phyloP scores from a whole-genome alignment of 202 grass and related monocot species.

The Hordeum pubiflorum region DNA sequence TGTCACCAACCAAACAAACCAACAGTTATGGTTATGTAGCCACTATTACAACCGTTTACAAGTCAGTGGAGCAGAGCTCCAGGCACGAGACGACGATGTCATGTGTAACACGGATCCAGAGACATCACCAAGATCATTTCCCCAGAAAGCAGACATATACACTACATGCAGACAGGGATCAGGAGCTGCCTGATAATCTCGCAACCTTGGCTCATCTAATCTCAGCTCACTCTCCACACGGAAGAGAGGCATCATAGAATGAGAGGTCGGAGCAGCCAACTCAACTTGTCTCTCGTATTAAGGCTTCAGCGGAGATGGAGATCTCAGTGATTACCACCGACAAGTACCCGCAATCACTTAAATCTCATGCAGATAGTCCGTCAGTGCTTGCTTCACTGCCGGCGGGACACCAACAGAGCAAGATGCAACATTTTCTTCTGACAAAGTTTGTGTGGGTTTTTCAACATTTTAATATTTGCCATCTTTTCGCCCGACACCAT shows the following conservation, averaged over 20 bases:
- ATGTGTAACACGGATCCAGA: not conserved
- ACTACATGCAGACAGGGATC: not conserved
- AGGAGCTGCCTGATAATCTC: not conserved
- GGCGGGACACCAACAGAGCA: constrained; percentile 47
- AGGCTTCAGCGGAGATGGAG: not conserved
- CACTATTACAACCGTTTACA: not conserved
- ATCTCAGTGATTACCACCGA: not conserved
- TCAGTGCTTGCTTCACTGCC: not conserved
- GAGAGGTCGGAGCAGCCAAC: not conserved
- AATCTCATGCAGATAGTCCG: not conserved
- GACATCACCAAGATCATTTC: too few species aligned
- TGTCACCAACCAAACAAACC: not conserved
- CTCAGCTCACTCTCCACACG: not conserved
- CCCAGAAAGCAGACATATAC: too few species aligned
- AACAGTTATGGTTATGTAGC: not conserved
- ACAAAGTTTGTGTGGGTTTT: constrained; percentile 65
- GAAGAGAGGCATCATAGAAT: not conserved
- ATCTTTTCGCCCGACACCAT: constrained; percentile 39
- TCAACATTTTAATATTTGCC: constrained; percentile 49
- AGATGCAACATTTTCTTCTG: constrained; percentile 51
- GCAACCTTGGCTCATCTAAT: too few species aligned
- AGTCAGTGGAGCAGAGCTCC: not conserved
- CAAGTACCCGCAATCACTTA: not conserved
- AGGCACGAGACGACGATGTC: not conserved
- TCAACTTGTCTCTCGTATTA: not conserved